Base-by-base conservation (phyloP, 1,284 basidiomycete genomes). In the Pseudozyma thailandica region DNA sequence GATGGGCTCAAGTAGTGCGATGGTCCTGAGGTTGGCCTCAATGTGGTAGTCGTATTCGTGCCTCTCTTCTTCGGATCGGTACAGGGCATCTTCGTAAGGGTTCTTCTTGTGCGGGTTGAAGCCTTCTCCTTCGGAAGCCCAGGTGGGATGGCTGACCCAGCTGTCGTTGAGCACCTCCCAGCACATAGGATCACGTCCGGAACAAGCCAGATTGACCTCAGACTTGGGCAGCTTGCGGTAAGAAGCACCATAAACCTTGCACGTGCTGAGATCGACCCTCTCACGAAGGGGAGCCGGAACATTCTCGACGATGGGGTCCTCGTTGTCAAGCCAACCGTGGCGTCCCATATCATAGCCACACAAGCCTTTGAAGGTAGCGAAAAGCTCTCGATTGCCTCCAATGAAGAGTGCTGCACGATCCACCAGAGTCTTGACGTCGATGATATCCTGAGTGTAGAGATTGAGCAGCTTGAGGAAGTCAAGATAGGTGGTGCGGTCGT, bases 21-120 rank as follows among this genome's bases (percentile, higher is more conserved):
- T 96, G 10, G 94, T 98, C 44, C 94, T 90, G 18, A 90, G 85
- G 78, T 98, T 90, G 38, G 91, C 93, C 82, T 98, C 94, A 50
- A 98, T 90, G 80, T 96, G 92, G 75, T 96, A 95, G 80, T 97
- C 94, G 84, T 94, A 98, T 84, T 98, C 96, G 85, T 98, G 93
- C 25, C 96, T 89, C 83, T 99, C 96, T 83, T 99, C 96, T 84
- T 99, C 96, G 75, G 92, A 91, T 83, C 92, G 92, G 85, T 98
- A 94, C 56, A 98, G 87, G 0, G 92, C 92, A 79, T 98, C 94
- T 84, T 98, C 96, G 83, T 92, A 98, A 3, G 90, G 88, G 83
- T 97, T 99, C 86, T 98, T 98, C 87, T 95, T 95, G 85, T 97
- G 93, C 6, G 94, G 89, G 59, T 93, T 88, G 85, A 98, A 98